phyloP scores from a whole-genome alignment of 2,329 filamentous ascomycete genomes.

The Trichoderma atroviride region DNA sequence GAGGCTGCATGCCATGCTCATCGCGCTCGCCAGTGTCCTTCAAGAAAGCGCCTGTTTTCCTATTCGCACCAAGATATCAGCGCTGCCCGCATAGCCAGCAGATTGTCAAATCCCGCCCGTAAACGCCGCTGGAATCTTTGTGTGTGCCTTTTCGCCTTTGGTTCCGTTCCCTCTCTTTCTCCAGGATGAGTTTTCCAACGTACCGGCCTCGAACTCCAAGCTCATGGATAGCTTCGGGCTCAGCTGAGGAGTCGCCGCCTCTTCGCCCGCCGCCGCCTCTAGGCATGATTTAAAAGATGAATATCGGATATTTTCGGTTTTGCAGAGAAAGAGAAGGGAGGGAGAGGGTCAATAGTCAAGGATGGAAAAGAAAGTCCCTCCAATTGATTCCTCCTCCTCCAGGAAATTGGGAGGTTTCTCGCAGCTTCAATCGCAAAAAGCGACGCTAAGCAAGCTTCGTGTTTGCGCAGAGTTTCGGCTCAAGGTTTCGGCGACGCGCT shows the following conservation, averaged over 20 bases:
- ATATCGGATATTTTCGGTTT: neutral
- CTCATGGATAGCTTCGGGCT: constrained; percentile 40
- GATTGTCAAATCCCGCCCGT: neutral
- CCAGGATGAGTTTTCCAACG: constrained; percentile 28
- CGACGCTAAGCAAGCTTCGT: constrained; percentile 17
- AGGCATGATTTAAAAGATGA: constrained; percentile 35
- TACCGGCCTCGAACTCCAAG: constrained; percentile 45
- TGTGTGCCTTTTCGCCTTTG: neutral
- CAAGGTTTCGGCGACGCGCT: constrained; percentile 27
- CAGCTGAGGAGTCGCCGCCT: constrained; percentile 32
- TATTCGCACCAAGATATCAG: constrained; percentile 42
- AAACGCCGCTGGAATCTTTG: neutral
- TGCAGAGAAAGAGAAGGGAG: neutral
- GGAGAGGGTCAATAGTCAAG: neutral
- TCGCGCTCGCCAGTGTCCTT: constrained; percentile 80
- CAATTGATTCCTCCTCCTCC: neutral
- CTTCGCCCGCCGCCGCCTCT: constrained; percentile 35
- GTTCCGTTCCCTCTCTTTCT: neutral
- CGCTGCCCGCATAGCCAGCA: neutral
- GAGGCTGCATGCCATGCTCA: constrained; percentile 87
- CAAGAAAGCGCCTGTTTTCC: constrained; percentile 86
- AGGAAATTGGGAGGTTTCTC: neutral
- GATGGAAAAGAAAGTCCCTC: neutral
- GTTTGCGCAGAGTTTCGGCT: constrained; percentile 10
- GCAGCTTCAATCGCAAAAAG: constrained; percentile 4